A percentile compares a stretch with the other conserved stretches of the same genome.
phyloP scores from a whole-genome alignment of 2,329 filamentous ascomycete species.

The Xylariaceae sp. region DNA sequence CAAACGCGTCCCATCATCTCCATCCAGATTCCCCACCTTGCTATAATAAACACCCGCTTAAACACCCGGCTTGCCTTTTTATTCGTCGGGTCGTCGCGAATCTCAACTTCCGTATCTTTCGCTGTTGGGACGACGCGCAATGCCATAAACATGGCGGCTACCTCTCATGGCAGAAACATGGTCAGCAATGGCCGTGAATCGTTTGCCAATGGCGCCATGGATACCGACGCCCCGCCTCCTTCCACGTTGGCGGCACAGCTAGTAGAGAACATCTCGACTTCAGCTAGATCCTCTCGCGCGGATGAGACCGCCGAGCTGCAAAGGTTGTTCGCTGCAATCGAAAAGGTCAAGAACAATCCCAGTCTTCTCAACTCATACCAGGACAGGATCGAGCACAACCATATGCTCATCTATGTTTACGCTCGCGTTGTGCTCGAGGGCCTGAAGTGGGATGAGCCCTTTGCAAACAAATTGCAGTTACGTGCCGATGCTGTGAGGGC shows the following conservation, averaged over 20 bases:
- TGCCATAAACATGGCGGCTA: constrained; percentile 26
- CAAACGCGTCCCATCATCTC: constrained; percentile 7
- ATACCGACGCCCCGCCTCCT: constrained; percentile 46
- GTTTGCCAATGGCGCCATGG: constrained; percentile 21
- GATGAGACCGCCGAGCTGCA: constrained; percentile 70
- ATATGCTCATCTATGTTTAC: constrained; percentile 80
- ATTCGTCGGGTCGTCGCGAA: not conserved
- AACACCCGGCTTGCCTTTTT: not conserved
- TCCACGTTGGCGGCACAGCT: constrained; percentile 86
- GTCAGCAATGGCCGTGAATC: constrained; percentile 23
- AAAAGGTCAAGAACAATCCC: constrained; percentile 48
- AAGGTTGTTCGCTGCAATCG: constrained; percentile 56
- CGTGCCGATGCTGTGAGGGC: constrained; percentile 62
- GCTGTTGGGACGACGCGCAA: not conserved
- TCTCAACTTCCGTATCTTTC: not conserved
- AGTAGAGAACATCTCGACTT: constrained; percentile 70
- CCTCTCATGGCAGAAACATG: constrained; percentile 28
- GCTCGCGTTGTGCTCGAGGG: constrained; percentile 71
- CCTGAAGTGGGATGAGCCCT: constrained; percentile 62
- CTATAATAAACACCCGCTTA: not conserved
- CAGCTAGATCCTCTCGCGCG: constrained; percentile 54
- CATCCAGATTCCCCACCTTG: constrained; percentile 1
- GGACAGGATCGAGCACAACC: constrained; percentile 69
- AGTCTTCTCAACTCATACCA: constrained; percentile 53
- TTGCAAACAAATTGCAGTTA: constrained; percentile 52